Conservation (phyloP, 192 early-diverging fungal species). For the Linnemannia exigua region DNA sequence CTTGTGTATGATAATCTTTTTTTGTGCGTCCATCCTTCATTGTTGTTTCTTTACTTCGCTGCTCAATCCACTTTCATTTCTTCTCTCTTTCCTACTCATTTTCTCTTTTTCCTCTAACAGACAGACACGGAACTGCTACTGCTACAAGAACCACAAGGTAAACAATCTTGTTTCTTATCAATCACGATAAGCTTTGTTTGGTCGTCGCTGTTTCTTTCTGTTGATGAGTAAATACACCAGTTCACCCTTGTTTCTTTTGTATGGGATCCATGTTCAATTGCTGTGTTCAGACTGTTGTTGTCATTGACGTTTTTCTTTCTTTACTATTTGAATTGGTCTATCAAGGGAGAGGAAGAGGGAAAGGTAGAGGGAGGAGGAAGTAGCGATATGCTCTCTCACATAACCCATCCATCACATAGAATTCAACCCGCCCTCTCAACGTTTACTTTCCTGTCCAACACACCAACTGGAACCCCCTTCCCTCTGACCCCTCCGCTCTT, state of each 20-base stretch:
- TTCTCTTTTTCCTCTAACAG: background rate
- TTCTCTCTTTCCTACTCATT: background rate
- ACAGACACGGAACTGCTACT: no score
- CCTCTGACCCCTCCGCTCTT: background rate
- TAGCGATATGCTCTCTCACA: background rate
- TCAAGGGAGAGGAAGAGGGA: background rate
- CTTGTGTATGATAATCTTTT: background rate
- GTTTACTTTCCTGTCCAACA: slow-evolving; percentile 3
- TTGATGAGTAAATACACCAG: no score
- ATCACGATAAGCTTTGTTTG: background rate
- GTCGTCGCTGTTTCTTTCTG: no score
- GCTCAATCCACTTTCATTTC: background rate
- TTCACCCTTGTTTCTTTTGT: no score
- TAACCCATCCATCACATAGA: background rate
- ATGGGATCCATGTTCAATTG: no score
- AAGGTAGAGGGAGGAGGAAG: no score
- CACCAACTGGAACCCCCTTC: background rate
- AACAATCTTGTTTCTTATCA: background rate
- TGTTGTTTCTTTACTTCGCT: background rate
- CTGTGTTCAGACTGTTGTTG: no score
- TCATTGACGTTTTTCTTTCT: background rate
- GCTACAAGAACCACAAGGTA: background rate
- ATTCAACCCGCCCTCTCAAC: background rate
- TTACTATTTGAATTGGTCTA: background rate
- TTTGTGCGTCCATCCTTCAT: background rate